A percentile compares a stretch with the other conserved stretches of the same genome.
phyloP scores from a whole-genome alignment of 1,139 yeast genomes.

The Saccharomyces pastorianus region DNA sequence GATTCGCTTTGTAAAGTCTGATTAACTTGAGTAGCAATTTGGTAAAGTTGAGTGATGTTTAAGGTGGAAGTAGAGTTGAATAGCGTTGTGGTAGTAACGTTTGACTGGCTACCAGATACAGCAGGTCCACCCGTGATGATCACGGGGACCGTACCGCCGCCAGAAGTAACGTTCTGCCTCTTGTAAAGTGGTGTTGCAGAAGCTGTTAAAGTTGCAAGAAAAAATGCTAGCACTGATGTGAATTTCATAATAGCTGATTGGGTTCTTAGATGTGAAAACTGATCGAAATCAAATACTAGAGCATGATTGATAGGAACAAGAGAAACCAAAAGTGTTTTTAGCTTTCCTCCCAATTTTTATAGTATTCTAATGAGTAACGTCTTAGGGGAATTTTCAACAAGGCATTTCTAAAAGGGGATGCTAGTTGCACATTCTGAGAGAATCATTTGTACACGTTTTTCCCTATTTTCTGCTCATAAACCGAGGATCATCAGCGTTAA shows the following conservation, averaged over 20 bases:
- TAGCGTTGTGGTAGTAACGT: conserved; percentile 8
- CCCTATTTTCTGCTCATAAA: neutral
- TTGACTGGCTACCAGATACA: neutral
- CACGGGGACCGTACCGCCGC: conserved; percentile 2
- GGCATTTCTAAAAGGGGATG: neutral
- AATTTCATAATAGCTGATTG: neutral
- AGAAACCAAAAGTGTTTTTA: neutral
- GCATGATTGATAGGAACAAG: neutral
- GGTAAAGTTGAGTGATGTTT: conserved; percentile 22
- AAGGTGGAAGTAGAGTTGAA: conserved; percentile 21
- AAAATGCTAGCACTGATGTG: neutral
- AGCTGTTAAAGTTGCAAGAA: conserved; percentile 2
- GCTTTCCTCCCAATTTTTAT: neutral
- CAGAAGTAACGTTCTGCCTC: neutral
- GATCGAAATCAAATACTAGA: neutral
- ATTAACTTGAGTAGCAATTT: conserved; percentile 17
- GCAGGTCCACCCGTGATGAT: conserved; percentile 5
- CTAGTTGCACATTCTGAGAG: neutral
- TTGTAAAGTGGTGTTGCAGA: conserved; percentile 4
- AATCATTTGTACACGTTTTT: neutral
- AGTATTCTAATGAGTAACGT: neutral
- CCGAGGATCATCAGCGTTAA: neutral
- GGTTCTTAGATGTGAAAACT: neutral
- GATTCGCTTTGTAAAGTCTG: conserved; percentile 12
- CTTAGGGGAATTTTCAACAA: neutral